Evolutionary conservation across 495 filamentous ascomycete species (phyloP), one percentile per base, ranked within the genome.

Genomic region (Pyrenopolyporus hunteri): DNA sequence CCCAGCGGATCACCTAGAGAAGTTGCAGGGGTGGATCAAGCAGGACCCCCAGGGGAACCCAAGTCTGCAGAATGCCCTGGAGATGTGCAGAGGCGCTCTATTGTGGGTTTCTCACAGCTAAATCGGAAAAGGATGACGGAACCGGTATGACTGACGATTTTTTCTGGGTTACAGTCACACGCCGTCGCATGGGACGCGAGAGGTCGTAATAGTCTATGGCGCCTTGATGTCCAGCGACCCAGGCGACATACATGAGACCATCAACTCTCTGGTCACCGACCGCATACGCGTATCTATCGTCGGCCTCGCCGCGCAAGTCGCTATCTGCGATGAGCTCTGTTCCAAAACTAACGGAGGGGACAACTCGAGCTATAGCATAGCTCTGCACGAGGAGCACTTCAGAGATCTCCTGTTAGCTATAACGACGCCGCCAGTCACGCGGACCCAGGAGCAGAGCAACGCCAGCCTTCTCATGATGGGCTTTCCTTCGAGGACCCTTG

Each of bases 401-500:
- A 84, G 86, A 10, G 92, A 97, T 57, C 79, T 97, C n/a, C 78
- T 98, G 55, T 85, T 98, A 75, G 85, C 87, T 28, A 83, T 89
- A 31, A 98, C 93, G 5, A 96, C 90, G 6, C 94, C 94, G 2
- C 95, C 94, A 1, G 87, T 89, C 14, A 88, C 90, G 3, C 84
- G 89, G 40, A 81, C 86, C 0, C 74, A 83, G 28, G 86, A 87
- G 68, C 83, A 87, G 65, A 83, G 80, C 57, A 82, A 85, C 39
- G 88, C 89, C 31, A 89, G 89, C 20, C 79, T 98, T 25, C 82
- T 99, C 10, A 95, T 92, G 89, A 98, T 98, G 95, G 95, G 94
- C 3, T 99, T 99, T 66, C 94, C 94, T n/a, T 93, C 88, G 39
- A 85, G 94, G 11, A 89, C 89, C n/a, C 85, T 92, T 44, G 90